phyloP scores from a whole-genome alignment of 2,329 filamentous ascomycete genomes.

The Claviceps sp. region DNA sequence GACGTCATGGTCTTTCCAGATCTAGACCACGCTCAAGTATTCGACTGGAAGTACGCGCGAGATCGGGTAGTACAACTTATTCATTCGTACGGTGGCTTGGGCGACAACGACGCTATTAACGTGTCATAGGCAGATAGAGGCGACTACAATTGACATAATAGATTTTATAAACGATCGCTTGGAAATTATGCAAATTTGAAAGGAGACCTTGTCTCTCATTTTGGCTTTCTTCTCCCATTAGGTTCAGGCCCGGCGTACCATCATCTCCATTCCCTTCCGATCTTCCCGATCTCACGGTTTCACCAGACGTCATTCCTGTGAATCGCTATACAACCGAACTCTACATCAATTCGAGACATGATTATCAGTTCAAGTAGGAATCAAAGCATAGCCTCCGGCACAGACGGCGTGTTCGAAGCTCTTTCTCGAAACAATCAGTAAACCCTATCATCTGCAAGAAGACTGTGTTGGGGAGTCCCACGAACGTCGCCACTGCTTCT shows the following conservation, averaged over 20 bases:
- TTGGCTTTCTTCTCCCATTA: too few relatives aligned
- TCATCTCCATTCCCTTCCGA: conserved; percentile 46
- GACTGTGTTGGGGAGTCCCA: not conserved
- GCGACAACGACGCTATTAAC: not conserved
- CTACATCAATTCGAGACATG: conserved; percentile 53
- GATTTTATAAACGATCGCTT: too few relatives aligned
- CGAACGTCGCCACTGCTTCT: not conserved
- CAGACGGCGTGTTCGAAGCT: conserved; percentile 41
- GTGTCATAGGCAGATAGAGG: too few relatives aligned
- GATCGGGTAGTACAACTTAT: conserved; percentile 18
- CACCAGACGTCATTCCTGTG: conserved; percentile 43
- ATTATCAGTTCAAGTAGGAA: conserved; percentile 59
- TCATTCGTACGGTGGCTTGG: conserved; percentile 11
- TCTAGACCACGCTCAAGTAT: conserved; percentile 52
- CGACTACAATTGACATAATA: too few relatives aligned
- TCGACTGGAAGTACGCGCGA: conserved; percentile 25
- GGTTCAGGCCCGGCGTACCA: conserved; percentile 7
- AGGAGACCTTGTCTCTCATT: too few relatives aligned
- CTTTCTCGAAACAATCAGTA: conserved; percentile 41
- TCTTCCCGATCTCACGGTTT: too few relatives aligned
- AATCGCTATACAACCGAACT: conserved; percentile 53
- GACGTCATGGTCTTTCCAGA: conserved; percentile 47
- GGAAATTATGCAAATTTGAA: too few relatives aligned
- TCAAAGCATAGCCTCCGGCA: conserved; percentile 55
- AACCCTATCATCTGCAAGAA: conserved; percentile 47